Conservation (phyloP, 2,329 filamentous ascomycete species). For the Paecilomyces sp. region DNA sequence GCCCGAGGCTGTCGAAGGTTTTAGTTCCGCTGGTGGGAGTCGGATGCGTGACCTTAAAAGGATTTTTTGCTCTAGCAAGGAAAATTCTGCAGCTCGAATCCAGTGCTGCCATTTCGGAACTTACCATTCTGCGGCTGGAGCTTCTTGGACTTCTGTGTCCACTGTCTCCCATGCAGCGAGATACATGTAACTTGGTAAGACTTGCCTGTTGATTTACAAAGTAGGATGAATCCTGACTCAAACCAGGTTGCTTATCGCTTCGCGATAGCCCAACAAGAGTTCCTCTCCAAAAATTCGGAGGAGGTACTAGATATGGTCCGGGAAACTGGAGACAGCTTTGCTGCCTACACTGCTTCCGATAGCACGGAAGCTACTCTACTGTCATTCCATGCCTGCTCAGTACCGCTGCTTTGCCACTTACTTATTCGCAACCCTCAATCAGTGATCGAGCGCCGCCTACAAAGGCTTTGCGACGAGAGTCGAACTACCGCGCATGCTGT, state of each 20-base stretch:
- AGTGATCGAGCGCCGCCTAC: conserved; percentile 19
- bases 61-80: conserved; percentile 30
- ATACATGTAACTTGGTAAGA: background rate
- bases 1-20: conserved; percentile 22
- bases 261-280: conserved; percentile 31
- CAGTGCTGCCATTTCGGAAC: conserved; percentile 16
- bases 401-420: conserved; percentile 23
- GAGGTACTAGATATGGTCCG: conserved; percentile 27
- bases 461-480: conserved; percentile 20
- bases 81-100: conserved; percentile 20
- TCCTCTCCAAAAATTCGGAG: conserved; percentile 24
- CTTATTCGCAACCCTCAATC: conserved; percentile 25
- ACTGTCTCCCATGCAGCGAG: background rate
- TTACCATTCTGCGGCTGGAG: conserved; percentile 20
- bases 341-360: conserved; percentile 3
- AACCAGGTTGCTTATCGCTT: conserved; percentile 32
- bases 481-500: conserved; percentile 18
- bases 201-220: background rate
- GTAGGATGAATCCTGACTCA: background rate
- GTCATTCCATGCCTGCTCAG: conserved; percentile 16
- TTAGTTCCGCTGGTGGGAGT: conserved; percentile 37
- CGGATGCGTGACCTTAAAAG: conserved; percentile 37
- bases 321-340: conserved; percentile 19
- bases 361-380: conserved; percentile 3
- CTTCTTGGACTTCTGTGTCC: conserved; percentile 19